Evolutionary conservation across 2,329 filamentous ascomycete genomes (phyloP).

Genomic region (Verticillium zaregamsianum): DNA sequence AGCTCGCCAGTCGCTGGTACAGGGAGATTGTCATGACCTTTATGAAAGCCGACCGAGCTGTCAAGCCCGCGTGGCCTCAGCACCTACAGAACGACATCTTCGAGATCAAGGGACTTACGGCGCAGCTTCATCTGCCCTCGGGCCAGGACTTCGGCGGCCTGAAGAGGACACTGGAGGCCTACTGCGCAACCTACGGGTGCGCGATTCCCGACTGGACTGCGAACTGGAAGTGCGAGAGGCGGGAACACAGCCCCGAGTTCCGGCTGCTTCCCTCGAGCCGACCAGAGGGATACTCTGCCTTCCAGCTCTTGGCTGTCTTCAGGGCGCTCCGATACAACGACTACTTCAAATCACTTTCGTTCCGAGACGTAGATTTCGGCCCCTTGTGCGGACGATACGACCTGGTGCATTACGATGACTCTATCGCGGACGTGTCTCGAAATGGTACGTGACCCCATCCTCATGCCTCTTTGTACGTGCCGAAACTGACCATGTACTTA

Average conservation of each 20-base stretch:
- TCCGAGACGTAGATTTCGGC: slow-evolving; percentile 46
- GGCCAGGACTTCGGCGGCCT: slow-evolving; percentile 53
- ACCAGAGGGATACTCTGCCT: slow-evolving; percentile 36
- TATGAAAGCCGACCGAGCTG: slow-evolving; percentile 48
- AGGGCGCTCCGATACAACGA: slow-evolving; percentile 55
- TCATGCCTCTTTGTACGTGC: neutral
- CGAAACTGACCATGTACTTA: neutral
- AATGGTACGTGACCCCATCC: slow-evolving; percentile 34
- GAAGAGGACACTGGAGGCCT: slow-evolving; percentile 50
- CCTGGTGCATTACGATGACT: slow-evolving; percentile 36
- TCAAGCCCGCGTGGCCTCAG: slow-evolving; percentile 56
- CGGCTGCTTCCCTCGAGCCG: slow-evolving; percentile 41
- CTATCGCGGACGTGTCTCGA: slow-evolving; percentile 47
- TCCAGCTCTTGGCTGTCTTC: slow-evolving; percentile 53
- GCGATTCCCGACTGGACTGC: slow-evolving; percentile 48
- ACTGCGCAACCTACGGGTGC: slow-evolving; percentile 48
- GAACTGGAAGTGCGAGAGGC: slow-evolving; percentile 39
- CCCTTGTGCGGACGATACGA: slow-evolving; percentile 36
- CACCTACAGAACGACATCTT: slow-evolving; percentile 51
- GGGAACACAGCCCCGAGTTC: slow-evolving; percentile 47
- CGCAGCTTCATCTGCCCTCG: slow-evolving; percentile 48
- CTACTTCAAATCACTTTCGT: slow-evolving; percentile 55
- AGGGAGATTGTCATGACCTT: slow-evolving; percentile 50
- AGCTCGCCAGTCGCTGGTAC: slow-evolving; percentile 51
- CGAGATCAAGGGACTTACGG: slow-evolving; percentile 46